Evolutionary conservation across 768 basidiomycete species (phyloP).

Genomic region (Chiua virens): DNA sequence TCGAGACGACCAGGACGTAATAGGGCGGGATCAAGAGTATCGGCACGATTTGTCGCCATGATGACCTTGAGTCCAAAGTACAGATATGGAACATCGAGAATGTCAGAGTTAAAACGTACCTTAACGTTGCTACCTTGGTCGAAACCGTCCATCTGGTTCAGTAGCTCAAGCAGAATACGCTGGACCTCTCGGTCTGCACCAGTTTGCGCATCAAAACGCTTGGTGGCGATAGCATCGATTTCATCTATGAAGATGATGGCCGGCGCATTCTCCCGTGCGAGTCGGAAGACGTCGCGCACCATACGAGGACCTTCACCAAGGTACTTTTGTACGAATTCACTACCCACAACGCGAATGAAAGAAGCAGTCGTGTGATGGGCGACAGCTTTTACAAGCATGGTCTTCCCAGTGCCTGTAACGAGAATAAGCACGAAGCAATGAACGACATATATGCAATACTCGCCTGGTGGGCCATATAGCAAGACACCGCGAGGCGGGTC

Average conservation of each 20-base stretch:
- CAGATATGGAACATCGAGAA: not conserved
- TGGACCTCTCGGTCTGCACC: conserved; percentile 99
- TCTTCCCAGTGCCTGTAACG: conserved; percentile 91
- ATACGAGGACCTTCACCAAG: conserved; percentile 99
- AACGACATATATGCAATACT: conserved; percentile 16
- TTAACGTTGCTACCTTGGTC: conserved; percentile 99
- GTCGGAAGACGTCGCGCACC: conserved; percentile 98
- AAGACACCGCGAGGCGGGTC: conserved; percentile 97
- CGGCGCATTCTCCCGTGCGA: conserved; percentile 95
- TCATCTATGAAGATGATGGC: conserved; percentile 99
- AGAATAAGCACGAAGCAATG: conserved; percentile 2
- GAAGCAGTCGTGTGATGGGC: conserved; percentile 96
- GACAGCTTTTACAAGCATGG: conserved; percentile 99
- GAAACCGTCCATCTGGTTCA: conserved; percentile 99
- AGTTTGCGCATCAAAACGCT: conserved; percentile 99
- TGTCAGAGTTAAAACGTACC: conserved; percentile 41
- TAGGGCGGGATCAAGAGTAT: conserved; percentile 95
- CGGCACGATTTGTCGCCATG: conserved; percentile 99
- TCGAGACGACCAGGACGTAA: conserved; percentile 97
- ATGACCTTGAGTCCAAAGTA: conserved; percentile 66
- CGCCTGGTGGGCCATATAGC: conserved; percentile 95
- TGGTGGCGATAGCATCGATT: conserved; percentile 98
- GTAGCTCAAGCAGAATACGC: conserved; percentile 92
- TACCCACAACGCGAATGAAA: conserved; percentile 97
- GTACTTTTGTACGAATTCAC: conserved; percentile 99